These are phyloP conservation scores for Fusarium drepaniforme DNA, from an alignment of 2,329 filamentous ascomycete genomes.

Conservation along the genomic window DNA sequence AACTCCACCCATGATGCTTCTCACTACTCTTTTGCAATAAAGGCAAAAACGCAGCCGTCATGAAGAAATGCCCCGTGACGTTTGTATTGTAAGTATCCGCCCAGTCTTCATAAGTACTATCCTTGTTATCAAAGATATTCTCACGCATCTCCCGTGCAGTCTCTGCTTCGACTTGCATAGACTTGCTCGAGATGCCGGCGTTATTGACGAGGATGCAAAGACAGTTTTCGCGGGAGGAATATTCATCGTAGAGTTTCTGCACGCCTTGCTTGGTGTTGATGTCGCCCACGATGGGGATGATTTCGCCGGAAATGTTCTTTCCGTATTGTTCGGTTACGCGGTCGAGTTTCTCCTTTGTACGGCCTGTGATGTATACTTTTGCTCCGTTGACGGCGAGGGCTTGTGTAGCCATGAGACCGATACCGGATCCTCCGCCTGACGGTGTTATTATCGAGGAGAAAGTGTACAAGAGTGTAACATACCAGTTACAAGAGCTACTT, in stretches of 20 bases:
- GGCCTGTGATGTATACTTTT: conserved; percentile 78
- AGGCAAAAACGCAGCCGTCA: conserved; percentile 72
- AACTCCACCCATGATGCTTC: conserved; percentile 60
- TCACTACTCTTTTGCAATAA: conserved; percentile 67
- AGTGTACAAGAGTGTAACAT: not conserved
- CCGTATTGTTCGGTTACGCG: conserved; percentile 69
- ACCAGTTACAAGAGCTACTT: conserved; percentile 61
- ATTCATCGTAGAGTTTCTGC: conserved; percentile 66
- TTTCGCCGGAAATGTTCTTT: conserved; percentile 64
- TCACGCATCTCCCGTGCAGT: conserved; percentile 65
- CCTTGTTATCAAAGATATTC: conserved; percentile 76
- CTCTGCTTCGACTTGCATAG: conserved; percentile 66
- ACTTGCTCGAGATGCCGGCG: conserved; percentile 69
- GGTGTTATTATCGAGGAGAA: too few relatives aligned
- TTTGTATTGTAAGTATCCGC: conserved; percentile 80
- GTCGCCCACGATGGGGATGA: conserved; percentile 71
- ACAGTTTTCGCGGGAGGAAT: conserved; percentile 66
- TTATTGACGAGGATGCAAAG: conserved; percentile 78
- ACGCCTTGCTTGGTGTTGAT: conserved; percentile 73
- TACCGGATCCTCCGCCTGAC: conserved; percentile 68
- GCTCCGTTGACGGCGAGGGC: conserved; percentile 75
- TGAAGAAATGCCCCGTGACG: conserved; percentile 76
- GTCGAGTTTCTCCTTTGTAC: conserved; percentile 72
- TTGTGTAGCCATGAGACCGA: conserved; percentile 77
- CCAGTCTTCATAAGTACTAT: conserved; percentile 75